Conservation (phyloP, 2,329 filamentous ascomycete genomes). For the Ramularia collo-cygni region DNA sequence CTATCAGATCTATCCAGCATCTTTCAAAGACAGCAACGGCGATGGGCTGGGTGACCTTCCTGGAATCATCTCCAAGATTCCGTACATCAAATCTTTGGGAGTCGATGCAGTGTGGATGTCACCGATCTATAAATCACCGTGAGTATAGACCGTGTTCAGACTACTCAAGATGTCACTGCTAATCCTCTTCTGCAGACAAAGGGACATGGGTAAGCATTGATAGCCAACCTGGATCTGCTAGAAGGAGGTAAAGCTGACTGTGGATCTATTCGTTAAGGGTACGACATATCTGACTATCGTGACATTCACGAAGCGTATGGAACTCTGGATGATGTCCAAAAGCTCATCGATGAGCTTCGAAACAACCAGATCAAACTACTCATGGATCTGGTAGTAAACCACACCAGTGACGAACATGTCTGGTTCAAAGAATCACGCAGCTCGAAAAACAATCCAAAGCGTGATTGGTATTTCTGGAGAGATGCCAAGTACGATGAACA, state of each 20-base stretch:
- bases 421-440: conserved; percentile 53
- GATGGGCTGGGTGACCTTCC: conserved; percentile 57
- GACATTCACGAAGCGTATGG: conserved; percentile 43
- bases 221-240: too few relatives aligned
- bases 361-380: conserved; percentile 42
- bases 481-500: conserved; percentile 46
- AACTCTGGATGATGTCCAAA: conserved; percentile 40
- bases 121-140: conserved; percentile 43
- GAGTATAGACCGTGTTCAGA: too few relatives aligned
- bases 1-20: conserved; percentile 51
- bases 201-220: too few relatives aligned
- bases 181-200: too few relatives aligned
- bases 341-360: conserved; percentile 36
- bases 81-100: conserved; percentile 55
- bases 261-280: conserved; percentile 40
- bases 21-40: conserved; percentile 49
- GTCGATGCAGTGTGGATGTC: conserved; percentile 36
- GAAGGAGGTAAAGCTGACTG: conserved; percentile 26
- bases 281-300: conserved; percentile 43
- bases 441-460: conserved; percentile 45
- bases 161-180: too few relatives aligned
- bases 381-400: conserved; percentile 36
- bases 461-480: conserved; percentile 64
- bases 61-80: conserved; percentile 55
- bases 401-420: conserved; percentile 23